Percentiles rank a stretch among this genome's conserved stretches.
Evolutionary conservation across 2,329 filamentous ascomycete genomes (phyloP).

Genomic region (Diaporthe caulivora): DNA sequence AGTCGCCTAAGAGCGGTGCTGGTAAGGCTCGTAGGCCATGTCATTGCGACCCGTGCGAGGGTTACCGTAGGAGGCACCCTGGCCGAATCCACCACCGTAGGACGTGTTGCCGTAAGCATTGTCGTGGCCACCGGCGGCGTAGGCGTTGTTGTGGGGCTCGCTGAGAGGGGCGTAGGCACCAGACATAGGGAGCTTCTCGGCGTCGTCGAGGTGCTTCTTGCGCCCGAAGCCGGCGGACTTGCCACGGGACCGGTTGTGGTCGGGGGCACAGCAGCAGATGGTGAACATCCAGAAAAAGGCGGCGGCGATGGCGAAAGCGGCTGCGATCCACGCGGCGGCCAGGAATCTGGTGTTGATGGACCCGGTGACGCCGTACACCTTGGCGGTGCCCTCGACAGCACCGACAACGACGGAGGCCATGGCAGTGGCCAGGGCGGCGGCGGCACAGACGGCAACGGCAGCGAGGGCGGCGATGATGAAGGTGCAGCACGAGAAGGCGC

Average conservation of each 20-base stretch:
- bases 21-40: slow-evolving; percentile 74
- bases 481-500: slow-evolving; percentile 84
- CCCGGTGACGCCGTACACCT: slow-evolving; percentile 78
- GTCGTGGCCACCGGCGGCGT: slow-evolving; percentile 1
- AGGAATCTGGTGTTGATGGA: slow-evolving; percentile 78
- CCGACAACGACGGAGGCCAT: slow-evolving; percentile 78
- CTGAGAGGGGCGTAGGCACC: slow-evolving; percentile 61
- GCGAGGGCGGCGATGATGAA: slow-evolving; percentile 80
- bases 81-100: slow-evolving; percentile 17
- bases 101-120: slow-evolving; percentile 9
- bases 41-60: slow-evolving; percentile 46
- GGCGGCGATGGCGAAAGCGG: slow-evolving; percentile 80
- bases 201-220: slow-evolving; percentile 45
- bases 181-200: slow-evolving; percentile 64
- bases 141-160: slow-evolving; percentile 48
- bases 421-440: slow-evolving; percentile 80
- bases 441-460: slow-evolving; percentile 65
- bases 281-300: slow-evolving; percentile 92
- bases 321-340: slow-evolving; percentile 81
- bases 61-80: slow-evolving; percentile 12
- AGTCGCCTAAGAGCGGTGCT: slow-evolving; percentile 63
- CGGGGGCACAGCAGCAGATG: slow-evolving; percentile 88
- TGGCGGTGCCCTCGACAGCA: slow-evolving; percentile 74
- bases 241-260: slow-evolving; percentile 54
- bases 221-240: slow-evolving; percentile 43